phyloP scores from a whole-genome alignment of 306 rosid species.

The Mimosa pudica region DNA sequence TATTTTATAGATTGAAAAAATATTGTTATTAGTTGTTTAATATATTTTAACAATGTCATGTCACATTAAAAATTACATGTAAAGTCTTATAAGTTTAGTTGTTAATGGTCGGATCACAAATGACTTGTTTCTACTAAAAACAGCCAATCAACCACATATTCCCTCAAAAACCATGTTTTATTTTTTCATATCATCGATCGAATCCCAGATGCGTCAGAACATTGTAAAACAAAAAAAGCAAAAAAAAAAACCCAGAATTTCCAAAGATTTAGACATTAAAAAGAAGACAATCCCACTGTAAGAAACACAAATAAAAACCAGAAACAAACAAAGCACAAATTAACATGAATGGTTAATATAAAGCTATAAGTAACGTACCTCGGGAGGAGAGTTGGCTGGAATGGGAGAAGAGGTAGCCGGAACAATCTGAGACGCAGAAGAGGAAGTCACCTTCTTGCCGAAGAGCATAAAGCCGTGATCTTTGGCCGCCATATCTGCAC shows the following conservation, averaged over 20 bases:
- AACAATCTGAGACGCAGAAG: conserved; percentile 43
- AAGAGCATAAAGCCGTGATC: conserved; percentile 70
- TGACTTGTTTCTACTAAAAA: not conserved
- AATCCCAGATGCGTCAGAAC: not conserved
- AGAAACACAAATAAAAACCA: not conserved
- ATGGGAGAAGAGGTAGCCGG: conserved; percentile 13
- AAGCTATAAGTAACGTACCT: not conserved
- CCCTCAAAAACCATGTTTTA: not conserved
- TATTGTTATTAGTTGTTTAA: too few relatives aligned
- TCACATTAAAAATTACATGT: too few relatives aligned
- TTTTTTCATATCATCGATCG: not conserved
- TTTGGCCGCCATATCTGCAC: conserved; percentile 26
- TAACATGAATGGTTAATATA: not conserved
- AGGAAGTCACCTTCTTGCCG: conserved; percentile 60
- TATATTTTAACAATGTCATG: too few relatives aligned
- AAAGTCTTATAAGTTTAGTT: too few relatives aligned
- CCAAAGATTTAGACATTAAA: not conserved
- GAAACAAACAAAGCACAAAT: too few relatives aligned
- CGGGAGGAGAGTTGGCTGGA: not conserved
- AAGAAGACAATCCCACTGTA: not conserved
- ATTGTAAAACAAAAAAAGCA: not conserved
- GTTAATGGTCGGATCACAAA: too few relatives aligned
- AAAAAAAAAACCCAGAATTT: not conserved
- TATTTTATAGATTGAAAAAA: too few relatives aligned
- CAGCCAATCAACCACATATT: not conserved